Evolutionary conservation across 139 green algal species (phyloP).

Genomic region (Volvox africanus): DNA sequence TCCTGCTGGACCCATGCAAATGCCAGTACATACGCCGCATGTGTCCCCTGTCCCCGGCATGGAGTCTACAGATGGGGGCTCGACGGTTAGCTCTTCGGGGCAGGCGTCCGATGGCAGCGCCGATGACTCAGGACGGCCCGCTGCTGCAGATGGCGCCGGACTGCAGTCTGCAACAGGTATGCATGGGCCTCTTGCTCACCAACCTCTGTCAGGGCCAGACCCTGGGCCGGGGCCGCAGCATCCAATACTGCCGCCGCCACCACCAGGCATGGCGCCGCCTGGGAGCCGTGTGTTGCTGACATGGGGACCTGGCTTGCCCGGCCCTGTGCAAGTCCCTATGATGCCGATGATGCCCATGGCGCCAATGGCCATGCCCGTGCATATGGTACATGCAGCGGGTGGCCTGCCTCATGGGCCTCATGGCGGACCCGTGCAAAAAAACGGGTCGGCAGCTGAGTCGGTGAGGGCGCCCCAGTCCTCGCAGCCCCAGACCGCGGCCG

Average conservation of each 20-base stretch:
- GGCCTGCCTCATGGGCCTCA: not conserved
- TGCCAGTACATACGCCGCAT: constrained; percentile 12
- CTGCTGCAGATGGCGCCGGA: not conserved
- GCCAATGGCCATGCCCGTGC: not conserved
- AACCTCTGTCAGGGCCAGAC: not conserved
- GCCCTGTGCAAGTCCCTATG: constrained; percentile 17
- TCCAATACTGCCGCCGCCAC: not conserved
- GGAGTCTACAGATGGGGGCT: not conserved
- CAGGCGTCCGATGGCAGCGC: not conserved
- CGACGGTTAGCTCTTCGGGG: not conserved
- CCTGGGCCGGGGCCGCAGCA: not conserved
- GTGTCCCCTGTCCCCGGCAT: constrained; percentile 7
- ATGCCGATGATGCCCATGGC: constrained; percentile 22
- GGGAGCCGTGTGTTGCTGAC: constrained; percentile 9
- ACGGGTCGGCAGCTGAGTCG: constrained; percentile 51
- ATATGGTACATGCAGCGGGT: not conserved
- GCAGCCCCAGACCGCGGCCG: constrained; percentile 11
- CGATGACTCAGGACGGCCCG: not conserved
- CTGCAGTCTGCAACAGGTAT: not conserved
- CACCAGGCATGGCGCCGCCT: not conserved
- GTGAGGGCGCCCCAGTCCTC: constrained; percentile 27
- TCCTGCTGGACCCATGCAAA: constrained; percentile 26
- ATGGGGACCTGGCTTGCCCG: not conserved
- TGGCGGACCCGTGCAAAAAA: constrained; percentile 44
- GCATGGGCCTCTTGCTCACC: not conserved